These are phyloP conservation scores for Rosellinia necatrix DNA, from an alignment of 2,329 filamentous ascomycete genomes.

Conservation along the genomic window DNA sequence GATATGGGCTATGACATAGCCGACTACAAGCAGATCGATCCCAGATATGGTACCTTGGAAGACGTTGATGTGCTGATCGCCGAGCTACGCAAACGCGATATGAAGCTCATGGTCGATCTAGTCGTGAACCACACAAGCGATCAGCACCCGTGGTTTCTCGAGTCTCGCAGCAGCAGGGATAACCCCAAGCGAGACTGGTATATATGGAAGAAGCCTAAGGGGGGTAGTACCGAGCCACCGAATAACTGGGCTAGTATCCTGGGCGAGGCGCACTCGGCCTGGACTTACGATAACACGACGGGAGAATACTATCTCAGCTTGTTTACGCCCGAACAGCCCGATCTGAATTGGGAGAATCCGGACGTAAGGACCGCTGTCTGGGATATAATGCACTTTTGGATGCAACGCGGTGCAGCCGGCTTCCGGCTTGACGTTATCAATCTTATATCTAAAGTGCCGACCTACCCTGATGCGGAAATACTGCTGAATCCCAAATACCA, in stretches of 20 bases:
- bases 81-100: slow-evolving; percentile 63
- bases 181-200: slow-evolving; percentile 74
- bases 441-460: slow-evolving; percentile 68
- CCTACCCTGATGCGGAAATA: slow-evolving; percentile 62
- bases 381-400: slow-evolving; percentile 78
- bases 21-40: slow-evolving; percentile 69
- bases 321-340: slow-evolving; percentile 76
- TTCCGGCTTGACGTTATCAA: slow-evolving; percentile 80
- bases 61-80: slow-evolving; percentile 68
- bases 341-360: slow-evolving; percentile 83
- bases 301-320: slow-evolving; percentile 52
- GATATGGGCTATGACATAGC: slow-evolving; percentile 75
- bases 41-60: slow-evolving; percentile 67
- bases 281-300: slow-evolving; percentile 57
- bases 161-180: slow-evolving; percentile 64
- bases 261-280: slow-evolving; percentile 61
- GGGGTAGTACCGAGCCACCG: slow-evolving; percentile 64
- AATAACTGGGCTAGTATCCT: slow-evolving; percentile 76
- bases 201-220: slow-evolving; percentile 58
- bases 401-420: slow-evolving; percentile 72
- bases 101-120: slow-evolving; percentile 75
- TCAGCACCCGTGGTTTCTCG: slow-evolving; percentile 72
- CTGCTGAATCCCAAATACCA: slow-evolving; percentile 48
- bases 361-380: slow-evolving; percentile 72
- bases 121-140: slow-evolving; percentile 80